Conservation (phyloP, 257 asterid genomes). For the Solanum gandarillasii region DNA sequence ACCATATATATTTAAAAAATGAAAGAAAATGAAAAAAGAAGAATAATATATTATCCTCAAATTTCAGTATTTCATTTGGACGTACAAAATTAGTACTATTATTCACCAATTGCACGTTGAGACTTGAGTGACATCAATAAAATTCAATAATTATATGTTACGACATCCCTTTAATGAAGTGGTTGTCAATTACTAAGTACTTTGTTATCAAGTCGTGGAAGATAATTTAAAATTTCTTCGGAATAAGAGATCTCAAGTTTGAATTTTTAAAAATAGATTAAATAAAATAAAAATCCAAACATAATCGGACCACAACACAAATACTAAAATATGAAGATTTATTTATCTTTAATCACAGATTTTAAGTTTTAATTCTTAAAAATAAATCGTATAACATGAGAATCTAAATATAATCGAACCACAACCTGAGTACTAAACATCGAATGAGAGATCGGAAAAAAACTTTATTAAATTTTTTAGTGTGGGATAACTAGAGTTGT, state of each 20-base stretch:
- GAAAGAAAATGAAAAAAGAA: not conserved
- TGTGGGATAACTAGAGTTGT: not conserved
- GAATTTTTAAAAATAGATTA: not conserved
- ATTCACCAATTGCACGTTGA: not conserved
- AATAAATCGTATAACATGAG: no score
- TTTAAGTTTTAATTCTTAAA: no score
- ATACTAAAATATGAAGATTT: not conserved
- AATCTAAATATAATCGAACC: no score
- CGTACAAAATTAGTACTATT: not conserved
- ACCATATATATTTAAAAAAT: not conserved
- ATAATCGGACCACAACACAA: not conserved
- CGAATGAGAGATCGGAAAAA: not conserved
- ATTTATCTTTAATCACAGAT: rapidly evolving
- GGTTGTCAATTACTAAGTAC: not conserved
- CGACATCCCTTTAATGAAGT: not conserved
- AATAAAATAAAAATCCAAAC: rapidly evolving
- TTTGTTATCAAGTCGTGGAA: rapidly evolving
- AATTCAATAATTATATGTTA: not conserved
- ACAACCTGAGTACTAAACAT: no score
- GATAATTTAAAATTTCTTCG: not conserved
- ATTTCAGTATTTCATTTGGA: not conserved
- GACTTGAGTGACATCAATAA: not conserved
- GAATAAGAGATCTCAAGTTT: not conserved
- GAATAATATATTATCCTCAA: not conserved
- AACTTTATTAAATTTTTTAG: no score